Evolutionary conservation across 2,329 filamentous ascomycete genomes (phyloP).

Genomic region (Hypoxylon sp.): DNA sequence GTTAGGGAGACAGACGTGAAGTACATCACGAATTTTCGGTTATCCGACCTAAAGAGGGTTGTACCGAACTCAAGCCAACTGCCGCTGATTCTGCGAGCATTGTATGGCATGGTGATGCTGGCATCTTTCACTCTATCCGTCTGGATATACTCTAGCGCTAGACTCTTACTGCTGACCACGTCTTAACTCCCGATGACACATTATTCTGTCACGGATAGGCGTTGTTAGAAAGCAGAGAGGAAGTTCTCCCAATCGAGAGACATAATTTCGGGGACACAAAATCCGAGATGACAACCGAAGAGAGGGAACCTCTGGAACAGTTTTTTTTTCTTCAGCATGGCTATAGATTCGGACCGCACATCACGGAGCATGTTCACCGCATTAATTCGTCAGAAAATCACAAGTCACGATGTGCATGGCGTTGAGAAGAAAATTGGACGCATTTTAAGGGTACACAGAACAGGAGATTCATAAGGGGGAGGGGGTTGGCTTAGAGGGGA

Average conservation of each 20-base stretch:
- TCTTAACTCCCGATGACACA: background rate
- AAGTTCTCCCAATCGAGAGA: background rate
- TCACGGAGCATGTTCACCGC: conserved; percentile 7
- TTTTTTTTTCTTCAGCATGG: background rate
- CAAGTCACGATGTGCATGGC: conserved; percentile 9
- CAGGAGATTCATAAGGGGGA: conserved; percentile 21
- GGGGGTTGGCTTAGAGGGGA: conserved; percentile 56
- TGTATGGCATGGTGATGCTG: conserved; percentile 41
- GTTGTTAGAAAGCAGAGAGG: background rate
- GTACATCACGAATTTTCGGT: conserved; percentile 69
- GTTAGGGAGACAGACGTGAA: conserved; percentile 71
- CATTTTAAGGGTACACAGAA: conserved; percentile 29
- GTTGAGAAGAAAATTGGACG: conserved; percentile 9
- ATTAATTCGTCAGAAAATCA: conserved; percentile 8
- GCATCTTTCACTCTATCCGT: conserved; percentile 38
- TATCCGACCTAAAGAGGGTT: conserved; percentile 53
- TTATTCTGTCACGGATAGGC: background rate
- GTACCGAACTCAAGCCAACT: background rate
- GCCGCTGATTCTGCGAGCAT: conserved; percentile 26
- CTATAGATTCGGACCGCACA: conserved; percentile 17
- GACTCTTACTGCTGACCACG: conserved; percentile 30
- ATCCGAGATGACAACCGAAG: background rate
- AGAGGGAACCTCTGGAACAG: background rate
- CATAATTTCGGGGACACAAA: background rate
- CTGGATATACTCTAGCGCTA: conserved; percentile 38